Conservation (phyloP, 176 grass and related monocot genomes). For the Musa beccarii region DNA sequence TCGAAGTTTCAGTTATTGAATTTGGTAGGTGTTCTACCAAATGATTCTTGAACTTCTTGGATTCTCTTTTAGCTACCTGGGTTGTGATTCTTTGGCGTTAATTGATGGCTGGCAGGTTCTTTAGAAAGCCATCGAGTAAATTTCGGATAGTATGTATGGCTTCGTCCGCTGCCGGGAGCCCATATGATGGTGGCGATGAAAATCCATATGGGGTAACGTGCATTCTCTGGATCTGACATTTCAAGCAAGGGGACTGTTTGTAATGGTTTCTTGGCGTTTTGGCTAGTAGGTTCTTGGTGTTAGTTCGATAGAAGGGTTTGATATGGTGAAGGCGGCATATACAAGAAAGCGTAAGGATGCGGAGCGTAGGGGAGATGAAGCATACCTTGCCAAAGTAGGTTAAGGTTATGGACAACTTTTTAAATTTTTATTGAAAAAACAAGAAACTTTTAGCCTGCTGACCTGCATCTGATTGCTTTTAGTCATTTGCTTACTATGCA, state of each 20-base stretch:
- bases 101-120: constrained; percentile 19
- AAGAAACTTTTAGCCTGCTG: background rate
- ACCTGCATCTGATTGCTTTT: no score
- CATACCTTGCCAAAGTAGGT: constrained; percentile 54
- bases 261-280: background rate
- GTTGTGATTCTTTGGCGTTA: no score
- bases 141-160: constrained; percentile 25
- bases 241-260: background rate
- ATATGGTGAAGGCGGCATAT: constrained; percentile 77
- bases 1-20: no score
- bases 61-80: no score
- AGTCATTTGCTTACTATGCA: no score
- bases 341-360: constrained; percentile 82
- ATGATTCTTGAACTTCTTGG: no score
- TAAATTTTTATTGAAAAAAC: background rate
- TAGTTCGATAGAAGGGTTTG: constrained; percentile 63
- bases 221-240: background rate
- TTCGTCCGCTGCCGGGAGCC: constrained; percentile 44
- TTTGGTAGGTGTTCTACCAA: no score
- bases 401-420: background rate
- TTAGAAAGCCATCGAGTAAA: constrained; percentile 25
- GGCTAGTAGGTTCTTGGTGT: constrained; percentile 65
- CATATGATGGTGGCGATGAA: constrained; percentile 36
- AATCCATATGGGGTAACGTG: no score
- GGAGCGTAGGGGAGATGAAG: constrained; percentile 68